Base-by-base conservation (phyloP, 495 filamentous ascomycete species). In the Astrocystis sublimbata region DNA sequence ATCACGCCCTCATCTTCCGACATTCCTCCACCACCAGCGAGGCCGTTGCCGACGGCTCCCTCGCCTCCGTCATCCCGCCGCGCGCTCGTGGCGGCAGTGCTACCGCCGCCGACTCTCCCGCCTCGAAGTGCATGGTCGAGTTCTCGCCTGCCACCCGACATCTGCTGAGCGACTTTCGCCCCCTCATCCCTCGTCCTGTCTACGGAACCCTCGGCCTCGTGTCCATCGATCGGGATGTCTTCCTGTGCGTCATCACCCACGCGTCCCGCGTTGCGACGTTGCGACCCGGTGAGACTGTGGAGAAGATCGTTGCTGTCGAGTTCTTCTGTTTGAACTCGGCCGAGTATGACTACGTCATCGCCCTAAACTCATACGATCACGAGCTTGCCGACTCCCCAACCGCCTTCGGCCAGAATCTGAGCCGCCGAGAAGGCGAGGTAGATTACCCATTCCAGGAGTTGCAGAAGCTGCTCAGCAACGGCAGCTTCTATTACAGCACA, bases 401-500 rank as follows among this genome's bases (percentile, higher is more conserved):
- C 19, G 73, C 77, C 23, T 84, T 88, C 71, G 83, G 81, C 17
- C 78, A 82, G 64, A 82, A 79, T 38, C 73, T 82, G n/a, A 84
- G 88, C 30, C 78, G 83, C 54, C 82, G 81, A 63, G 91, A 97
- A 36, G 76, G 83, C 31, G 68, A 85, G 30, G 70, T 89, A 24
- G 92, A 96, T 65, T 92, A 97, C 74, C 96, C 94, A 23, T 97
- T 92, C 69, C 72, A 90, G 55, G 91, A 93, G 40, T 67, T 98
- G 51, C 93, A 93, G 71, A 97, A 96, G 79, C 82, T 98, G 9
- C 79, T 98, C 21, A 87, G 91, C 63, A 90, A 94, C 75, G 92
- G 96, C n/a, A 96, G 89, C 12, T 98, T 98, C 71, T 98, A 98
- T 73, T 98, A 97, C 74, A 97, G 93, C 68, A 88, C 91, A 30